phyloP scores from a whole-genome alignment of 2,329 filamentous ascomycete genomes.

The Trichoderma sp. region DNA sequence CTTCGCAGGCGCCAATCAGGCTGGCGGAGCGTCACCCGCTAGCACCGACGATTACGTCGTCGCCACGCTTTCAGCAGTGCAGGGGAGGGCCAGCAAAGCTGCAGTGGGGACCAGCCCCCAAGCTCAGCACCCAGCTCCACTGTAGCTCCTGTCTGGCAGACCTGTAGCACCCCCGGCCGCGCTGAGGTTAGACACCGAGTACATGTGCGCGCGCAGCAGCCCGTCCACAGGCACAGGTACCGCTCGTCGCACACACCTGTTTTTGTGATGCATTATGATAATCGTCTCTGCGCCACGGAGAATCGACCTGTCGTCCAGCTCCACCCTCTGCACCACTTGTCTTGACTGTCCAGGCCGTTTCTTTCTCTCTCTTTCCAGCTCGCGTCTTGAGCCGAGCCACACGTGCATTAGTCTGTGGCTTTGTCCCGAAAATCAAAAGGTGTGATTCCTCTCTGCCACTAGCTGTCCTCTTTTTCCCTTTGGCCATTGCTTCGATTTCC shows the following conservation, averaged over 20 bases:
- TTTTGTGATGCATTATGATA: not conserved
- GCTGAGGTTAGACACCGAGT: slow-evolving; percentile 11
- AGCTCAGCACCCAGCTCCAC: slow-evolving; percentile 6
- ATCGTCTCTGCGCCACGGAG: slow-evolving; percentile 10
- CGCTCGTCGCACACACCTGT: not conserved
- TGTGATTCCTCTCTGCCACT: slow-evolving; percentile 4
- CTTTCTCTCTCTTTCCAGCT: slow-evolving; percentile 4
- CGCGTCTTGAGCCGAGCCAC: slow-evolving; percentile 16
- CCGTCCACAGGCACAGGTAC: not conserved
- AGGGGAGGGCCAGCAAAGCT: slow-evolving; percentile 14
- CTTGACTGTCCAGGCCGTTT: slow-evolving; percentile 10
- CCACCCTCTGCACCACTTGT: slow-evolving; percentile 14
- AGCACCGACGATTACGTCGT: slow-evolving; percentile 9
- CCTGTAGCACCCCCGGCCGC: not conserved
- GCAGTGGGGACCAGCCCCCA: slow-evolving; percentile 7
- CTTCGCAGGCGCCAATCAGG: slow-evolving; percentile 2
- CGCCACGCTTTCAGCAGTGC: slow-evolving; percentile 17
- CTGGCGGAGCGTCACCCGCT: not conserved
- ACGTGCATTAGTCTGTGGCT: slow-evolving; percentile 18
- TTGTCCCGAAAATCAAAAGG: slow-evolving; percentile 4
- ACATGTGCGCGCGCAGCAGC: not conserved
- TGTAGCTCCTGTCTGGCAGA: slow-evolving; percentile 12
- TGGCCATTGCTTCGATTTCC: not conserved
- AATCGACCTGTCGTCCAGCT: slow-evolving; percentile 10
- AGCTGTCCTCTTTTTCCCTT: slow-evolving; percentile 12